Percentiles rank a stretch among this genome's conserved stretches.
phyloP scores from a whole-genome alignment of 108 stramenopile genomes.

The Seminavis robusta region DNA sequence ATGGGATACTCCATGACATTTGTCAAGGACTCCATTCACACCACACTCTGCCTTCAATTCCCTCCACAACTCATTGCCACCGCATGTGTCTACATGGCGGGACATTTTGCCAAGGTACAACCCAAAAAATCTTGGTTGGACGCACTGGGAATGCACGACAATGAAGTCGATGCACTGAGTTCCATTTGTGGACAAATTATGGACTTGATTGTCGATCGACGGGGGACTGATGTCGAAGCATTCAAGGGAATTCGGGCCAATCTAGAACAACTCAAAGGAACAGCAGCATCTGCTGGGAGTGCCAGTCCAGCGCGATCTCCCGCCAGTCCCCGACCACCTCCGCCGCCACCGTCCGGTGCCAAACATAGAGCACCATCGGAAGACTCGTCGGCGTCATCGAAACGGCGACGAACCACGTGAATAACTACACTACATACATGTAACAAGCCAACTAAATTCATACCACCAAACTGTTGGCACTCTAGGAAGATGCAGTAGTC shows the following conservation, averaged over 20 bases:
- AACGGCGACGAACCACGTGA: no score
- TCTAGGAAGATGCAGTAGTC: no score
- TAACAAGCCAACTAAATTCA: no score
- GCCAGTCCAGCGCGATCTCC: no score
- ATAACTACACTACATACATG: no score
- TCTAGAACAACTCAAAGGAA: no score
- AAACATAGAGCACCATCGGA: no score
- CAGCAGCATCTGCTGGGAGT: no score
- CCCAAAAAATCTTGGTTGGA: conserved; percentile 55
- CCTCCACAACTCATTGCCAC: conserved; percentile 60
- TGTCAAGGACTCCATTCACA: conserved; percentile 84
- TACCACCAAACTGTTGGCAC: no score
- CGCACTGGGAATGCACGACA: conserved; percentile 36
- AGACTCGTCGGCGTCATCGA: no score
- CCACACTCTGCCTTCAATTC: conserved; percentile 75
- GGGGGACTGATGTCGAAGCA: conserved; percentile 32
- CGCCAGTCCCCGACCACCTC: no score
- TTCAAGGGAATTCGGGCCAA: conserved; percentile 37
- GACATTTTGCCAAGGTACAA: conserved; percentile 52
- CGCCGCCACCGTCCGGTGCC: no score
- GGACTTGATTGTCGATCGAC: conserved; percentile 50
- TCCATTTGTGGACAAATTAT: conserved; percentile 54
- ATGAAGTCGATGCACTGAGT: conserved; percentile 27
- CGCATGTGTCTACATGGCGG: conserved; percentile 67
- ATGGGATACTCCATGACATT: conserved; percentile 83